A percentile compares a stretch with the other conserved stretches of the same genome.
Evolutionary conservation across 2,329 filamentous ascomycete species (phyloP).

Genomic region (Hysterium pulicare): DNA sequence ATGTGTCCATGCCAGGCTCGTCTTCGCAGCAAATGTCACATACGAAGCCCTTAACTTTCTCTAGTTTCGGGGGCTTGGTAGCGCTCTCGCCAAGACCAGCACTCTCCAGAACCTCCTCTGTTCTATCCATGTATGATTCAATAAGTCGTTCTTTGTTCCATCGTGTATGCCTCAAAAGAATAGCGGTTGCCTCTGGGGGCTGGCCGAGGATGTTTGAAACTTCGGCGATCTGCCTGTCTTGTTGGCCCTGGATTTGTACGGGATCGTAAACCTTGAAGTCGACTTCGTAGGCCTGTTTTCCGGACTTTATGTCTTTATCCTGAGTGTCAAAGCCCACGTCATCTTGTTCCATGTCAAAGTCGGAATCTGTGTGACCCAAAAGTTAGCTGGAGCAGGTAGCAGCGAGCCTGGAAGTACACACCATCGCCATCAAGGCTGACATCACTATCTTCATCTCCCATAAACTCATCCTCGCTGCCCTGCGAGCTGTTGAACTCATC

Average conservation of each 20-base stretch:
- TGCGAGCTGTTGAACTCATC: conserved; percentile 86
- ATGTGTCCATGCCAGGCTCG: conserved; percentile 69
- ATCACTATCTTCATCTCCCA: conserved; percentile 76
- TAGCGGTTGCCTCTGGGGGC: conserved; percentile 83
- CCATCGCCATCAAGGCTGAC: conserved; percentile 46
- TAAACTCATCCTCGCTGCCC: conserved; percentile 72
- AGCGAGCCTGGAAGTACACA: background rate
- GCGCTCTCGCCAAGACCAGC: conserved; percentile 68
- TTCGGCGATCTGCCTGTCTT: conserved; percentile 81
- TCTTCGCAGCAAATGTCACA: conserved; percentile 98
- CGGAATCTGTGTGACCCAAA: conserved; percentile 41
- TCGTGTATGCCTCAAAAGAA: conserved; percentile 80
- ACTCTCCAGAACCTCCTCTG: conserved; percentile 73
- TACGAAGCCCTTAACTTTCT: conserved; percentile 70
- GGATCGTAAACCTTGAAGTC: conserved; percentile 80
- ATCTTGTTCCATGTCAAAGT: conserved; percentile 56
- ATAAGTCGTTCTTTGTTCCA: conserved; percentile 97
- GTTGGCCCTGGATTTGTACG: conserved; percentile 75
- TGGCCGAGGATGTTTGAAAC: conserved; percentile 89
- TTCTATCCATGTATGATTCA: conserved; percentile 92
- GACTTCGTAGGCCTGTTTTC: conserved; percentile 75
- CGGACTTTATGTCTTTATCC: conserved; percentile 69
- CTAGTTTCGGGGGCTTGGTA: conserved; percentile 59
- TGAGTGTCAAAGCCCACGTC: conserved; percentile 61
- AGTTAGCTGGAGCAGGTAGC: background rate